Conservation (phyloP, 176 grass and related monocot species). For the Triticum dicoccoides region DNA sequence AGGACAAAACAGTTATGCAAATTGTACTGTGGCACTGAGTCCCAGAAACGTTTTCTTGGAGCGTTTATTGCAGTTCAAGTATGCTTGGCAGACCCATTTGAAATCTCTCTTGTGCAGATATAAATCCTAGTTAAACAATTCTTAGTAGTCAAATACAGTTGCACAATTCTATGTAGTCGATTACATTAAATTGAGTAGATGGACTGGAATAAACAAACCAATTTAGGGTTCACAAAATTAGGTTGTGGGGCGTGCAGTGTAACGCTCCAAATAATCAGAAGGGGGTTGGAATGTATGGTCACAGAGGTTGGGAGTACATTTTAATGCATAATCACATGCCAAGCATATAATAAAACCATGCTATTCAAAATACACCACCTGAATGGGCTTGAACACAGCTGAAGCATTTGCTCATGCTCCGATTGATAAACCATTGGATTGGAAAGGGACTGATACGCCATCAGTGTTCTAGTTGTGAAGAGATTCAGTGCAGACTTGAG, state of each 20-base stretch:
- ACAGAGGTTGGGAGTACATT: too few species aligned
- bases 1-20: background rate
- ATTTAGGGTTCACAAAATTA: background rate
- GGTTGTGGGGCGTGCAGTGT: background rate
- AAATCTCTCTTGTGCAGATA: slow-evolving; percentile 8
- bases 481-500: slow-evolving; percentile 65
- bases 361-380: slow-evolving; percentile 43
- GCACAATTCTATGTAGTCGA: background rate
- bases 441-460: slow-evolving; percentile 83
- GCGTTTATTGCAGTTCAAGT: background rate
- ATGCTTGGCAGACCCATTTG: background rate
- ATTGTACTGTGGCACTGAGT: background rate
- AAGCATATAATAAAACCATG: slow-evolving; percentile 28
- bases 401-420: slow-evolving; percentile 75
- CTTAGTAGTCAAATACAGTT: background rate
- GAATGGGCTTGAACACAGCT: slow-evolving; percentile 80
- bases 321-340: slow-evolving; percentile 18
- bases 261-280: slow-evolving; percentile 22
- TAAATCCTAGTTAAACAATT: background rate
- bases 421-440: slow-evolving; percentile 81
- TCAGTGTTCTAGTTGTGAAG: slow-evolving; percentile 81
- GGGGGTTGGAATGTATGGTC: background rate
- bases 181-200: background rate
- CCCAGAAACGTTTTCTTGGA: background rate
- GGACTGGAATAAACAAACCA: background rate